Base-by-base conservation (phyloP, 164 flowering plant genomes). In the Umbilicus rupestris region DNA sequence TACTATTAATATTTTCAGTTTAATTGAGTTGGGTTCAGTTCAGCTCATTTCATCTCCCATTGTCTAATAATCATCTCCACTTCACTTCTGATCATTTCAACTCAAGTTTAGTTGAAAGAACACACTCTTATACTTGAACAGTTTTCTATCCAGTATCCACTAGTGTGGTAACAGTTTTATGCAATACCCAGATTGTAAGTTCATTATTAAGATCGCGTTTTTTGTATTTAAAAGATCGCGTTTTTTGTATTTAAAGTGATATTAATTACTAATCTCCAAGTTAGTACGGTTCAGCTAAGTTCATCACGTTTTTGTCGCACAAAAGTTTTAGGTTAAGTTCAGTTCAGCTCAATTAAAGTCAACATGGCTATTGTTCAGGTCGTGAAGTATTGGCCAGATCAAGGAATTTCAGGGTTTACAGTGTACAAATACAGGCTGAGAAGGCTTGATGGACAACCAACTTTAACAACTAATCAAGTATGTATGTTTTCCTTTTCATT, bases 381-480 rank as follows among this genome's bases (percentile, higher is more conserved):
- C 69, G 80, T 81, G 39, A 31, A 78, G 6, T 83, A 77, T 69
- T 88, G 96, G 96, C 84, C 89, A 39, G 97, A 88, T 46, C 77
- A 82, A 74, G 99, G 99, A 41, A 67, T 81, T 30, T 87, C 96
- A 70, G 97, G 97, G 46, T 86, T 70, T 63, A 90, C 82, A 15
- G 96, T 94, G 44, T 94, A 62, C 57, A 92, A 88, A 70, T 94
- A 69, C 71, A 82, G 81, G 8, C 73, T 94, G 20, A 75, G 74
- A 74, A 81, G 99, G 70, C 62, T 87, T 41, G 90, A 82, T 62
- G 96, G 90, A 42, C 97, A 94, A 70, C 89, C 99, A 10, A 29
- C 65, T 5, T 66, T 94, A 79, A 88, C 88, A 9, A 91, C 95
- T 11, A 79, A 78, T 58, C 96, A 90, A 90, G 98, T 93, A 28